These are phyloP conservation scores for Solanum aculeatissimum DNA, from an alignment of 305 asterid species.

Conservation along the genomic window DNA sequence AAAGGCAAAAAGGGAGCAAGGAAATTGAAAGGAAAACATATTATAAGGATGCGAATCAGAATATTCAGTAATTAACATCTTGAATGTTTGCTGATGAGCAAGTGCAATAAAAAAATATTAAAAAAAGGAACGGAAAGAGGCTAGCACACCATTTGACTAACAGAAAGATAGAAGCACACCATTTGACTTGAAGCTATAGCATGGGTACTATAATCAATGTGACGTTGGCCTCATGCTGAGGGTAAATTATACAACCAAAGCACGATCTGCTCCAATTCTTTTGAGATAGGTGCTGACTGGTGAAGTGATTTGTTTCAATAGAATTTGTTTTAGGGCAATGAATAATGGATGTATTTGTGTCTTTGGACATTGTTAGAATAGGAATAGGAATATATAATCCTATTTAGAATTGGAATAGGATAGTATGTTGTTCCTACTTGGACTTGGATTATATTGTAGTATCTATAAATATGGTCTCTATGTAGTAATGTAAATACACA, in stretches of 20 bases:
- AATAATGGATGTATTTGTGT: neutral
- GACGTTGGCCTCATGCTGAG: neutral
- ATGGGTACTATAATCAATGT: neutral
- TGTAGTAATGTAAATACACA: too few species aligned
- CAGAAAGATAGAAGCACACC: neutral
- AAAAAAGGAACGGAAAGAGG: neutral
- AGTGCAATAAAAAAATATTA: neutral
- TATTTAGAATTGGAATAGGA: too few species aligned
- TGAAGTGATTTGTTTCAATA: neutral
- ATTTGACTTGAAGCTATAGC: neutral
- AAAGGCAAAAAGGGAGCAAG: conserved; percentile 2
- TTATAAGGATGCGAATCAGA: neutral
- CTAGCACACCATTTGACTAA: neutral
- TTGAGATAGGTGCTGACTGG: neutral
- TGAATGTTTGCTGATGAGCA: neutral
- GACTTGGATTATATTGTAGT: too few species aligned
- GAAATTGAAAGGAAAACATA: neutral
- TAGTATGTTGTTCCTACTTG: too few species aligned
- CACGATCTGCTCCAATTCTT: neutral
- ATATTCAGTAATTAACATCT: neutral
- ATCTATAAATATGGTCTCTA: too few species aligned
- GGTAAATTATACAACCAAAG: neutral
- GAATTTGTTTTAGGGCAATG: neutral
- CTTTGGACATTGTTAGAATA: neutral
- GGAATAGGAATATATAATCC: too few species aligned